Evolutionary conservation across 1,284 basidiomycete genomes (phyloP).

Genomic region (Apiotrichum mycotoxinovorans): DNA sequence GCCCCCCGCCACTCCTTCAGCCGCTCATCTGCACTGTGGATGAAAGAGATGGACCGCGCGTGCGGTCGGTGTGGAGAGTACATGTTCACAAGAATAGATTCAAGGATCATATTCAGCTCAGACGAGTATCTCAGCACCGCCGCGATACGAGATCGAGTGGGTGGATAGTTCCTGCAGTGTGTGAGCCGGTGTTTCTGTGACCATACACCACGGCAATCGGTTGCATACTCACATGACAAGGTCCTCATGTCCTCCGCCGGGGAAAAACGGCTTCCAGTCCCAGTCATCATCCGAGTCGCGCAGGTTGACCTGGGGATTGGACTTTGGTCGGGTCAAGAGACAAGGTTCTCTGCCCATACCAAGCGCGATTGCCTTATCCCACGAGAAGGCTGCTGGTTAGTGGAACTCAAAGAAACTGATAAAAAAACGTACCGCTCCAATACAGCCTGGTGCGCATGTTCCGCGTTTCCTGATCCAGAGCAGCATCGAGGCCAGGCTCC

Average conservation of each 20-base stretch:
- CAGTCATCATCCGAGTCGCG: constrained; percentile 17
- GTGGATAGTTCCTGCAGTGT: background rate
- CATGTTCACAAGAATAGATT: constrained; percentile 29
- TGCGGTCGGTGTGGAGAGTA: constrained; percentile 25
- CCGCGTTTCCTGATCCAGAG: constrained; percentile 21
- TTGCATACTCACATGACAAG: background rate
- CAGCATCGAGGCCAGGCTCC: constrained; percentile 20
- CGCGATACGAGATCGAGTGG: background rate
- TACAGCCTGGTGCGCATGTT: constrained; percentile 22
- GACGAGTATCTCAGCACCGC: constrained; percentile 13
- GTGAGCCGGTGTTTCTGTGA: too few relatives aligned
- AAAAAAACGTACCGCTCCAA: constrained; percentile 12
- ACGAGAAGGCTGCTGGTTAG: constrained; percentile 14
- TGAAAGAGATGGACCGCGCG: constrained; percentile 20
- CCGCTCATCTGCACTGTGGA: constrained; percentile 15
- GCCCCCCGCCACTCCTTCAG: constrained; percentile 11
- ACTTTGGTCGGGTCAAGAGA: constrained; percentile 8
- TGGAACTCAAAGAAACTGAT: too few relatives aligned
- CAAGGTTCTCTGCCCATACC: constrained; percentile 26
- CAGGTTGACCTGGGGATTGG: constrained; percentile 8
- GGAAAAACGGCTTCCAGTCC: constrained; percentile 17
- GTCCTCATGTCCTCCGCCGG: background rate
- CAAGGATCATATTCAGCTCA: constrained; percentile 25
- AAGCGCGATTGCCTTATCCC: constrained; percentile 22
- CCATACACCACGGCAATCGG: background rate